Evolutionary conservation across 495 filamentous ascomycete species (phyloP).

Genomic region (Penicillium atrosanguineum): DNA sequence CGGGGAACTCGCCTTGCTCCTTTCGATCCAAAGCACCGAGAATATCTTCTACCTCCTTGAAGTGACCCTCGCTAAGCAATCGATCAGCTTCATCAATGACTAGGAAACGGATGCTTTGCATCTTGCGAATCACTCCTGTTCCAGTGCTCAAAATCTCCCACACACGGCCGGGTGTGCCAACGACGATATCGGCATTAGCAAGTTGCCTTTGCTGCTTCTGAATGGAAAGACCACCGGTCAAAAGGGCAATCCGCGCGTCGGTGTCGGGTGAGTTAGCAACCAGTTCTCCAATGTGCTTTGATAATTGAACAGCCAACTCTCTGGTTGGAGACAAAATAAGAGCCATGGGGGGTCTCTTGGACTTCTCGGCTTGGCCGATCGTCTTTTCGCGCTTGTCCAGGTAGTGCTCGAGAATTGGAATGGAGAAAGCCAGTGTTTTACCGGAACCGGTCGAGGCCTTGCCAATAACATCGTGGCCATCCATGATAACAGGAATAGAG

Average conservation of each 20-base stretch:
- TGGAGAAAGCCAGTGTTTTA: conserved; percentile 93
- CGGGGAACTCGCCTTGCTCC: conserved; percentile 33
- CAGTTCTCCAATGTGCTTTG: conserved; percentile 73
- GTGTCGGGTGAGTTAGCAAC: conserved; percentile 55
- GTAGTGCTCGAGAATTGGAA: conserved; percentile 52
- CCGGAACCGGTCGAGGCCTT: conserved; percentile 96
- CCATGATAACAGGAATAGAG: conserved; percentile 77
- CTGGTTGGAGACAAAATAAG: conserved; percentile 89
- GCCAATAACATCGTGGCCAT: conserved; percentile 87
- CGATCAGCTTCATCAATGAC: conserved; percentile 95
- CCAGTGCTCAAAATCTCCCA: conserved; percentile 87
- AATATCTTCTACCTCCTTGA: conserved; percentile 89
- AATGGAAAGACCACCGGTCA: conserved; percentile 87
- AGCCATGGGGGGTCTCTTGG: conserved; percentile 58
- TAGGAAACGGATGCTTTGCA: conserved; percentile 72
- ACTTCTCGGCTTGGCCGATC: conserved; percentile 21
- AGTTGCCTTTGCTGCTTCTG: conserved; percentile 89
- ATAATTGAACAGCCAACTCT: conserved; percentile 89
- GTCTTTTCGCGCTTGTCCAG: conserved; percentile 30
- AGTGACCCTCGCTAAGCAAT: conserved; percentile 87
- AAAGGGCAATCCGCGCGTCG: conserved; percentile 66
- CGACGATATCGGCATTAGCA: conserved; percentile 72
- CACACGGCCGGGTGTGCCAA: conserved; percentile 87
- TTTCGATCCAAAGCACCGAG: conserved; percentile 67
- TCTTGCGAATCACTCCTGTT: conserved; percentile 56